These are phyloP conservation scores for Zymoseptoria ardabiliae DNA, from an alignment of 2,329 filamentous ascomycete species.

Conservation along the genomic window DNA sequence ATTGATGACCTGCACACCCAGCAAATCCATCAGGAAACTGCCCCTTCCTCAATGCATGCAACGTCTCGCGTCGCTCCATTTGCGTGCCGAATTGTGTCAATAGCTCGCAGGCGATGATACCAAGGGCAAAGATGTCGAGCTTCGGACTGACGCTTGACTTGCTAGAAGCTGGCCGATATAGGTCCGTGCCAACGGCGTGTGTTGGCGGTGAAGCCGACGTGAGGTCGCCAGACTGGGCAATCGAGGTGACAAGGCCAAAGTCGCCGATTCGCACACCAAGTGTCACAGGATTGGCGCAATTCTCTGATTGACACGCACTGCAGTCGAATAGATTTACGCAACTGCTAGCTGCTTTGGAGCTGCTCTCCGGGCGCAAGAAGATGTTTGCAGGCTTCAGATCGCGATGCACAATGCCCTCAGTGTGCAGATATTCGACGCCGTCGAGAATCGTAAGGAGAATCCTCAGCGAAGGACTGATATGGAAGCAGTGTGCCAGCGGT, in stretches of 20 bases:
- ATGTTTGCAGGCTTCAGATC: slow-evolving; percentile 64
- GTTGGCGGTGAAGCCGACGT: background rate
- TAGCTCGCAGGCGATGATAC: slow-evolving; percentile 57
- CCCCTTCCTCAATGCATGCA: slow-evolving; percentile 26
- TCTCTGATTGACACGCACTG: slow-evolving; percentile 33
- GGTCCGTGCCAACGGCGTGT: slow-evolving; percentile 51
- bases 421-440: slow-evolving; percentile 59
- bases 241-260: slow-evolving; percentile 57
- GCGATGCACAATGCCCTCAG: slow-evolving; percentile 54
- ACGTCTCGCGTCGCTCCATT: slow-evolving; percentile 35
- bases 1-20: slow-evolving; percentile 5
- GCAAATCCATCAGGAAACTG: slow-evolving; percentile 9
- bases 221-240: slow-evolving; percentile 31
- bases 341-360: slow-evolving; percentile 25
- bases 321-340: slow-evolving; percentile 44
- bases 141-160: slow-evolving; percentile 39
- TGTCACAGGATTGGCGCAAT: slow-evolving; percentile 13
- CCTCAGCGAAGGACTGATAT: slow-evolving; percentile 48
- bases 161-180: slow-evolving; percentile 49
- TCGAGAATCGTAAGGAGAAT: slow-evolving; percentile 54
- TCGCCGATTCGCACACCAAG: slow-evolving; percentile 55
- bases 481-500: slow-evolving; percentile 52
- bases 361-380: slow-evolving; percentile 48
- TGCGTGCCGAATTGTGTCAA: slow-evolving; percentile 45
- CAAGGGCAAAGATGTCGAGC: slow-evolving; percentile 55